Conservation (phyloP, 192 early-diverging fungal genomes). For the Chytriomyces confervae region DNA sequence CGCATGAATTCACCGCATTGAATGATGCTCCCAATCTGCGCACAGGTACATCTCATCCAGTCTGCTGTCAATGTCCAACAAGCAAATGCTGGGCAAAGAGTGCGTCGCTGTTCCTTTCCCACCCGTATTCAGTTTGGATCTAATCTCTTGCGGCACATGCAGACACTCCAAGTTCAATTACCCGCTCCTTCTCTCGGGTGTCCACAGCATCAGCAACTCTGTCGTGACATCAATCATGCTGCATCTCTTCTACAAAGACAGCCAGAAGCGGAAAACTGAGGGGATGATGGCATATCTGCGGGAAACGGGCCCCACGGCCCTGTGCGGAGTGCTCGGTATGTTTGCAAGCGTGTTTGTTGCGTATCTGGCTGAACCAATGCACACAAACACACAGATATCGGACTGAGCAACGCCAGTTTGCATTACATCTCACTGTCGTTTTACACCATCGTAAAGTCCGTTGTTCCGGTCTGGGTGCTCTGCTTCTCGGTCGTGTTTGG, state of each 20-base stretch:
- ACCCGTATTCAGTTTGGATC: not conserved
- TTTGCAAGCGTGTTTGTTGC: not conserved
- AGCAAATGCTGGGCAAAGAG: slow-evolving; percentile 25
- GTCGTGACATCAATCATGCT: slow-evolving; percentile 10
- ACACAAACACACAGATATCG: slow-evolving; percentile 28
- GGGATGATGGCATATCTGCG: slow-evolving; percentile 1
- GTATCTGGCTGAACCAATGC: not conserved
- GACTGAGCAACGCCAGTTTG: slow-evolving; percentile 37
- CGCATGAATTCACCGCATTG: not conserved
- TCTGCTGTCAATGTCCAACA: slow-evolving; percentile 26
- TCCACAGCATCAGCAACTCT: slow-evolving; percentile 24
- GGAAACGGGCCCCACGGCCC: slow-evolving; percentile 21
- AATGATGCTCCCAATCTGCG: not conserved
- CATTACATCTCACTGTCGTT: slow-evolving; percentile 86
- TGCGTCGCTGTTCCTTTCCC: not conserved
- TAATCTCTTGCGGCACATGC: not conserved
- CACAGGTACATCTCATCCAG: slow-evolving; percentile 15
- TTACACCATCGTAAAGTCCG: slow-evolving; percentile 76
- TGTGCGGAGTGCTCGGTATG: slow-evolving; percentile 29
- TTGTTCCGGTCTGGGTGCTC: slow-evolving; percentile 64
- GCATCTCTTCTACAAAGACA: not conserved
- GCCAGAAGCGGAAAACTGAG: not conserved
- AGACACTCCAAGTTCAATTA: slow-evolving; percentile 33
- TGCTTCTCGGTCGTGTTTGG: slow-evolving; percentile 89
- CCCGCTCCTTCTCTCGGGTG: slow-evolving; percentile 32